Evolutionary conservation across 805 yeast species (phyloP).

Genomic region (Candida ipomoeae): DNA sequence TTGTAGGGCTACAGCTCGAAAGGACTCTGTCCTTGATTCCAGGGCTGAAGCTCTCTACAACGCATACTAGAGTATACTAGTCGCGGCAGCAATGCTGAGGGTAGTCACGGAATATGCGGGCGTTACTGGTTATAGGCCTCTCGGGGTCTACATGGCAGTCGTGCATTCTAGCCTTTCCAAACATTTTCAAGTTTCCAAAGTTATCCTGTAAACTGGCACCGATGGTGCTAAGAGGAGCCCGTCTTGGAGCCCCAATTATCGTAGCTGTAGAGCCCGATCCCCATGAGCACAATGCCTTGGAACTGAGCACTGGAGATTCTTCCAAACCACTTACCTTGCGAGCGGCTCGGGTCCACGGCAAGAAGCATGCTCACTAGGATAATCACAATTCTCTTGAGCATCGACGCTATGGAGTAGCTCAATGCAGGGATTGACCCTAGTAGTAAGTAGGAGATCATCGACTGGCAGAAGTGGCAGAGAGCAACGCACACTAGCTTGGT

Average conservation of each 20-base stretch:
- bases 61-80: constrained; percentile 45
- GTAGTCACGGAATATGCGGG: constrained; percentile 43
- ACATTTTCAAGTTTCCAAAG: constrained; percentile 17
- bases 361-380: constrained; percentile 69
- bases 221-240: neutral
- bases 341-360: constrained; percentile 37
- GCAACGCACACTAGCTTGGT: constrained; percentile 63
- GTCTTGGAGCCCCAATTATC: constrained; percentile 54
- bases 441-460: constrained; percentile 75
- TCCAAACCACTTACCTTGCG: constrained; percentile 24
- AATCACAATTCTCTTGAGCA: constrained; percentile 84
- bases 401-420: constrained; percentile 79
- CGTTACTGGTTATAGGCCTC: constrained; percentile 24
- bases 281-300: constrained; percentile 48
- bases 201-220: neutral
- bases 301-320: constrained; percentile 43
- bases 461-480: constrained; percentile 72
- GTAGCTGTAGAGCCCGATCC: constrained; percentile 55
- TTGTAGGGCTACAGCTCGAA: constrained; percentile 43
- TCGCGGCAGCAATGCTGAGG: constrained; percentile 20
- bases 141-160: constrained; percentile 20
- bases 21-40: constrained; percentile 19
- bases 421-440: constrained; percentile 80
- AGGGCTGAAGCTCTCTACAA: constrained; percentile 48
- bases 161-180: constrained; percentile 44